Evolutionary conservation across 116 monocot species (phyloP).

Genomic region (Phalaenopsis hybrid): DNA sequence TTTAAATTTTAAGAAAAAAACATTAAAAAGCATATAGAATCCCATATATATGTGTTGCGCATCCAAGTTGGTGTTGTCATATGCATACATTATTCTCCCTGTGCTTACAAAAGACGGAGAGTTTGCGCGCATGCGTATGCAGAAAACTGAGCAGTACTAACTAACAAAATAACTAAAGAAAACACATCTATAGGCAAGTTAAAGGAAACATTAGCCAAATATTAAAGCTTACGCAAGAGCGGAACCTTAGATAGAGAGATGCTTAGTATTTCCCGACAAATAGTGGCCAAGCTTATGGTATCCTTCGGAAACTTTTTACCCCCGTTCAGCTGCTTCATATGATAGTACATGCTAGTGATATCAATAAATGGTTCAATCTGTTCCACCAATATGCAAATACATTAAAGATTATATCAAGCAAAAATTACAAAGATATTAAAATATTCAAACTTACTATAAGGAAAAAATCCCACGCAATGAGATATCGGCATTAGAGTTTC

Average conservation of each 20-base stretch:
- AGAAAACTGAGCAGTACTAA: not conserved
- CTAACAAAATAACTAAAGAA: not conserved
- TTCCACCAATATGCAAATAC: conserved; percentile 1
- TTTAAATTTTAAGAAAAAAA: not conserved
- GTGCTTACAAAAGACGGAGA: not conserved
- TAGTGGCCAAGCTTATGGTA: conserved; percentile 72
- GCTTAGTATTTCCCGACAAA: conserved; percentile 70
- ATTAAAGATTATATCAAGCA: conserved; percentile 1
- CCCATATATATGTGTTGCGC: not conserved
- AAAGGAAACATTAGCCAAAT: not conserved
- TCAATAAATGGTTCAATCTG: conserved; percentile 95
- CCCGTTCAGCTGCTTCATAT: conserved; percentile 30
- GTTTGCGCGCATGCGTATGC: not conserved
- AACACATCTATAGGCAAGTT: not conserved
- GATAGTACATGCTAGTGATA: conserved; percentile 74
- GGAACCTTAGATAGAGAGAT: conserved; percentile 88
- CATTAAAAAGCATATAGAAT: not conserved
- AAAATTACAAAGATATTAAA: not conserved
- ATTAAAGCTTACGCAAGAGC: not conserved
- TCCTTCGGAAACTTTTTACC: conserved; percentile 59
- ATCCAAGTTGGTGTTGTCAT: not conserved
- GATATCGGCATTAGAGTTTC: not conserved
- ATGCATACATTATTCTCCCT: not conserved
- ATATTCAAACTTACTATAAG: not conserved
- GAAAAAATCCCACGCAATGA: not conserved